Conservation (phyloP, 345 rosid genomes). For the Heritiera fomes region DNA sequence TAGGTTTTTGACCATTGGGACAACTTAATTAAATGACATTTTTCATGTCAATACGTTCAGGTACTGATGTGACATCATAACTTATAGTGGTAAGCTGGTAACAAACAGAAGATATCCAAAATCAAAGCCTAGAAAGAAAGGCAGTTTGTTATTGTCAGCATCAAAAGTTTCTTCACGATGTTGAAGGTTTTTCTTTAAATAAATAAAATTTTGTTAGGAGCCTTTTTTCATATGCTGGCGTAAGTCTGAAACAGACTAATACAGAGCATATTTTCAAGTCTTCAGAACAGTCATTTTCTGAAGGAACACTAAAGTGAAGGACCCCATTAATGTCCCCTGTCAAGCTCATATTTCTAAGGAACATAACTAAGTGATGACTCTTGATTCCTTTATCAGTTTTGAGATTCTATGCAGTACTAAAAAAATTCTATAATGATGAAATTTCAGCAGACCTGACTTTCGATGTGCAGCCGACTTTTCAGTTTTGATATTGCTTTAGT, state of each 20-base stretch:
- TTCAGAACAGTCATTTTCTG: not conserved
- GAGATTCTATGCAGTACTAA: not conserved
- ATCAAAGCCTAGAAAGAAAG: not conserved
- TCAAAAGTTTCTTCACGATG: not conserved
- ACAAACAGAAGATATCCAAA: not conserved
- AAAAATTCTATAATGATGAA: not conserved
- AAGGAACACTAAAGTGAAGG: not conserved
- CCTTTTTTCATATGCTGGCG: not conserved
- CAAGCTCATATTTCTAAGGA: not conserved
- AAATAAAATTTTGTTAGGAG: slow-evolving; percentile 1
- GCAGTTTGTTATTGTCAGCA: not conserved
- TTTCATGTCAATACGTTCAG: not conserved
- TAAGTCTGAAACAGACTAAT: not conserved
- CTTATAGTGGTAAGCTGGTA: not conserved
- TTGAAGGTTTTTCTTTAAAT: not conserved
- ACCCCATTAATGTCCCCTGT: not conserved
- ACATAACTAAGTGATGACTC: not conserved
- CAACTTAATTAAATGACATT: not conserved
- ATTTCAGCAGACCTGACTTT: slow-evolving; percentile 59
- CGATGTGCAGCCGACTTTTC: slow-evolving; percentile 59
- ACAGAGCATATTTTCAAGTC: not conserved
- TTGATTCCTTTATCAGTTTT: not conserved
- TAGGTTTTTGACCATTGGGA: not conserved
- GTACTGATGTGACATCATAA: not conserved
- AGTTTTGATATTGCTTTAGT: slow-evolving; percentile 54